Conservation (phyloP, 2,329 filamentous ascomycete genomes). For the Venturia aucupariae region DNA sequence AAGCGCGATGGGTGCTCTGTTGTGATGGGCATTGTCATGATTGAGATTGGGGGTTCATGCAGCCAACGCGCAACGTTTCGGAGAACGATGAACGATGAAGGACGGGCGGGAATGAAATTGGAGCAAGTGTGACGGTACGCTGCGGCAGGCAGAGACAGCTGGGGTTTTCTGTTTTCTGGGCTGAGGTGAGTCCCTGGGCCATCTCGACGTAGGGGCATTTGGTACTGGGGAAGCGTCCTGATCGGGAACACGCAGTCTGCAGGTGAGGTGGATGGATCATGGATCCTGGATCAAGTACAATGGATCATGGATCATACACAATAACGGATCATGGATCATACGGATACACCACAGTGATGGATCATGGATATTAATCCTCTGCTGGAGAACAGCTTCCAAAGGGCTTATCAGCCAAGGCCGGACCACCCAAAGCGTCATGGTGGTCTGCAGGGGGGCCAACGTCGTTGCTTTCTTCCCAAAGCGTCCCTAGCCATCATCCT, state of each 20-base stretch:
- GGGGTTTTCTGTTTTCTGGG: neutral
- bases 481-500: no score
- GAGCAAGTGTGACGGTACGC: neutral
- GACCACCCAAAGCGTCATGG: neutral
- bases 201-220: no score
- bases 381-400: neutral
- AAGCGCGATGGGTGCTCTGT: neutral
- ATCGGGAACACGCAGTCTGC: neutral
- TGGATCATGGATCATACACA: neutral
- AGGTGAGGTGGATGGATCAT: neutral
- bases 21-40: neutral
- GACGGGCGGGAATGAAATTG: neutral
- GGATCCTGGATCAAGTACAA: no score
- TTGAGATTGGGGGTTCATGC: slow-evolving; percentile 12
- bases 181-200: neutral
- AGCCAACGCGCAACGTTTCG: neutral
- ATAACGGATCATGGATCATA: neutral
- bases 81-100: neutral
- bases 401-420: neutral
- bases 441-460: no score
- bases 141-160: no score
- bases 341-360: neutral
- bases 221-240: no score
- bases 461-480: slow-evolving; percentile 3
- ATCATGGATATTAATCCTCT: neutral